Evolutionary conservation across 1,284 basidiomycete genomes (phyloP).

Genomic region (Vanrija sp.): DNA sequence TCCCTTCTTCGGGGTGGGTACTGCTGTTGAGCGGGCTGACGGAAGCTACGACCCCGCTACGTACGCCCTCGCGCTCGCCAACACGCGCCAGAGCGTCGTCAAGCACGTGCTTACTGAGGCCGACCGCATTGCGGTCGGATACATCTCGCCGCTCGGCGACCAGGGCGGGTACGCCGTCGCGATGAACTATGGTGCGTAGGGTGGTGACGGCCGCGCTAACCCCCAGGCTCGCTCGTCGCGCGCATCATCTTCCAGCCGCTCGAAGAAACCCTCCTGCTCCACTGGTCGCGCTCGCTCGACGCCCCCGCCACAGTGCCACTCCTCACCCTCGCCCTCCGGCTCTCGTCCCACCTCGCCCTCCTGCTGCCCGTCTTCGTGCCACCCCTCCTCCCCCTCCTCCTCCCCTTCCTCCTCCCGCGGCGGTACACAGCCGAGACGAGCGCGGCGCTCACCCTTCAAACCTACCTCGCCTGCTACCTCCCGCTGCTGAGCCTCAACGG

Average conservation of each 20-base stretch:
- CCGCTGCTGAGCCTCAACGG: conserved; percentile 85
- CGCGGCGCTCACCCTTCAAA: conserved; percentile 62
- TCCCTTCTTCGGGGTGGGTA: not conserved
- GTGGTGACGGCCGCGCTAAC: not conserved
- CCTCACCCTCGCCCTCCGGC: conserved; percentile 59
- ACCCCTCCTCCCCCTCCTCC: conserved; percentile 64
- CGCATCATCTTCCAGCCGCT: conserved; percentile 88
- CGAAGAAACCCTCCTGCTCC: conserved; percentile 81
- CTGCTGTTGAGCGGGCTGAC: not conserved
- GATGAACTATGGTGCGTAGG: conserved; percentile 73
- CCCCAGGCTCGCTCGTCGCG: conserved; percentile 77
- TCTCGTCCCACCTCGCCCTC: conserved; percentile 65
- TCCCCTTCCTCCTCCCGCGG: conserved; percentile 66
- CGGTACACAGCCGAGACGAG: conserved; percentile 70
- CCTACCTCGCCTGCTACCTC: conserved; percentile 74
- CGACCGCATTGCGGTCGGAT: conserved; percentile 83
- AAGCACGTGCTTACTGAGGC: conserved; percentile 95
- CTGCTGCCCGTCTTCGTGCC: conserved; percentile 70
- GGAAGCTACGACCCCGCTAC: conserved; percentile 23
- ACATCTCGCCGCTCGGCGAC: conserved; percentile 72
- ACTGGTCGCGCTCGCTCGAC: conserved; percentile 63
- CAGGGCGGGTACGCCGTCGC: conserved; percentile 93
- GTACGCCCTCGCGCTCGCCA: conserved; percentile 53
- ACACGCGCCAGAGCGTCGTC: conserved; percentile 62
- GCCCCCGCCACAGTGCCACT: conserved; percentile 26